Evolutionary conservation across 345 rosid species (phyloP).

Genomic region (Melastoma malabathricum): DNA sequence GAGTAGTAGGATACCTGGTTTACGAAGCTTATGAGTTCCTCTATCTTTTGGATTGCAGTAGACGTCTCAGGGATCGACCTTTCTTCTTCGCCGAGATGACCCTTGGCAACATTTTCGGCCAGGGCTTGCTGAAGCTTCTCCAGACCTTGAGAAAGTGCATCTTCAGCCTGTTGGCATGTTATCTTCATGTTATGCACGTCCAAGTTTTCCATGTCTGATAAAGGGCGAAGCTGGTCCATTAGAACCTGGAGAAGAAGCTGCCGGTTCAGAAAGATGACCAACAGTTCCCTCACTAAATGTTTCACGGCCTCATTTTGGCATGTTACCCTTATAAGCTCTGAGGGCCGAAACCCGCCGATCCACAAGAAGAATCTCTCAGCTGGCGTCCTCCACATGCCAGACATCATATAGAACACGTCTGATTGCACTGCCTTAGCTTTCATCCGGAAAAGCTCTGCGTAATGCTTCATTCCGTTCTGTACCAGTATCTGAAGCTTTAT

Average conservation of each 20-base stretch:
- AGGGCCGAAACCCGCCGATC: slow-evolving; percentile 95
- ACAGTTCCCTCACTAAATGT: no score
- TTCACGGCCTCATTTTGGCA: no score
- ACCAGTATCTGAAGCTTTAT: slow-evolving; percentile 53
- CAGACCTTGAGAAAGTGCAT: slow-evolving; percentile 89
- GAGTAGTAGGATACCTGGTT: slow-evolving; percentile 41
- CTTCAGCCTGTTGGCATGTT: slow-evolving; percentile 95
- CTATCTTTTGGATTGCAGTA: slow-evolving; percentile 63
- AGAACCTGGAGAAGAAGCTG: slow-evolving; percentile 36
- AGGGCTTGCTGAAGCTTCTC: slow-evolving; percentile 72
- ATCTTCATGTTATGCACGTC: slow-evolving; percentile 36
- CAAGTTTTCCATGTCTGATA: slow-evolving; percentile 46
- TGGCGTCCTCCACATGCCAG: slow-evolving; percentile 83
- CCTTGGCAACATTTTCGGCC: slow-evolving; percentile 52
- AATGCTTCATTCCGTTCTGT: slow-evolving; percentile 53
- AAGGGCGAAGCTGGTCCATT: slow-evolving; percentile 49
- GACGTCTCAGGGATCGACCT: slow-evolving; percentile 35
- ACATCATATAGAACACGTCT: slow-evolving; percentile 76
- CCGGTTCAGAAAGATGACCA: no score
- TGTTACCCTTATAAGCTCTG: slow-evolving; percentile 82
- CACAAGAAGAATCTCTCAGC: slow-evolving; percentile 84
- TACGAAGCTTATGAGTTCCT: slow-evolving; percentile 61
- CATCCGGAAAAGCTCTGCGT: slow-evolving; percentile 70
- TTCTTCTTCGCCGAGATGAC: slow-evolving; percentile 50
- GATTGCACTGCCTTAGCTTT: slow-evolving; percentile 62